Conservation (phyloP, 306 rosid genomes). For the Mimosa pudica region DNA sequence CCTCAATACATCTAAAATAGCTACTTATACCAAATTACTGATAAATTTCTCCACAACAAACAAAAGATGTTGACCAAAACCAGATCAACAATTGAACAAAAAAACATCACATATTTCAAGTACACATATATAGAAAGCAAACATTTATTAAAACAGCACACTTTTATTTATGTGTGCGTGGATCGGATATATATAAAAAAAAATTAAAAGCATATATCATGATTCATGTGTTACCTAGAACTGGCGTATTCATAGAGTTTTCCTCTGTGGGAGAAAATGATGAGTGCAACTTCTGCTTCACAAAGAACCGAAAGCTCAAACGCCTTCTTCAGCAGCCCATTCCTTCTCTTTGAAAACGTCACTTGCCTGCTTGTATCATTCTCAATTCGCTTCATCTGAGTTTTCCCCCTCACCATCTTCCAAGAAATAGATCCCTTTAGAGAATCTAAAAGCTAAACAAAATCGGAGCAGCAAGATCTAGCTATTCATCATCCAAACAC, state of each 20-base stretch:
- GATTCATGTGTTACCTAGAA: conserved; percentile 52
- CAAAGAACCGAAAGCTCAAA: conserved; percentile 94
- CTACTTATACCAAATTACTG: not conserved
- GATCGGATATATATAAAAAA: not conserved
- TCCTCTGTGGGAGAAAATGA: conserved; percentile 83
- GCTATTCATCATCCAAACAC: not conserved
- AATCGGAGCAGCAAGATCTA: conserved; percentile 24
- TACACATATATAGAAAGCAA: not conserved
- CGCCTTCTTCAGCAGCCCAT: conserved; percentile 86
- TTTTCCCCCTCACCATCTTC: conserved; percentile 86
- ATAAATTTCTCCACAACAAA: not conserved
- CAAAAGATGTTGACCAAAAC: not conserved
- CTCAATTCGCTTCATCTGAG: conserved; percentile 92
- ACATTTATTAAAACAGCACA: not conserved
- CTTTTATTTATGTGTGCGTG: not conserved
- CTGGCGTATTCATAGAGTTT: conserved; percentile 90
- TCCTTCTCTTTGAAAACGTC: conserved; percentile 84
- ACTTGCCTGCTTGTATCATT: conserved; percentile 91
- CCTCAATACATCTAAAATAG: not conserved
- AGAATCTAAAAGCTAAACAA: too few species aligned
- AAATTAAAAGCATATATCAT: not conserved
- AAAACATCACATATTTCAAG: not conserved
- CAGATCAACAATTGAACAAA: not conserved
- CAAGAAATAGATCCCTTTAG: too few species aligned
- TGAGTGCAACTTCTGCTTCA: conserved; percentile 92